A percentile compares a stretch with the other conserved stretches of the same genome.
These are phyloP conservation scores for Trichomonas tenax DNA, from an alignment of 208 protist species.

Conservation along the genomic window DNA sequence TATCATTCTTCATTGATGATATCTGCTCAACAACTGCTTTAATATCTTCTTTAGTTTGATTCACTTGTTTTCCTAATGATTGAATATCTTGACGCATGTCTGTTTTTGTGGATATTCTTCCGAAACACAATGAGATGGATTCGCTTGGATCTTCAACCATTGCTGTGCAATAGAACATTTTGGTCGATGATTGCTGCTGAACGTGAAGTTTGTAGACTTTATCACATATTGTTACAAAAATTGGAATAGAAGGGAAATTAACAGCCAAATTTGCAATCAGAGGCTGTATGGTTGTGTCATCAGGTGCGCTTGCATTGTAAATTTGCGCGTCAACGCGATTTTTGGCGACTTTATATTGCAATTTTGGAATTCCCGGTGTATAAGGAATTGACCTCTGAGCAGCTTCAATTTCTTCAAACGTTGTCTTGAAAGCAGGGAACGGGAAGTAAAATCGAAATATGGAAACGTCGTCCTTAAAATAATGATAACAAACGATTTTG, in stretches of 20 bases:
- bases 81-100: background rate
- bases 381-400: background rate
- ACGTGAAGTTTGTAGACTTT: background rate
- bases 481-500: background rate
- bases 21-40: background rate
- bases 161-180: background rate
- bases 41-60: background rate
- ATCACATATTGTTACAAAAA: background rate
- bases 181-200: background rate
- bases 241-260: background rate
- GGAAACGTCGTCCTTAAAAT: background rate
- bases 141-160: background rate
- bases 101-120: background rate
- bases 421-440: background rate
- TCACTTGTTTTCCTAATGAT: background rate
- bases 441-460: background rate
- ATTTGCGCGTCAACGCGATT: background rate
- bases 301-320: background rate
- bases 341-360: background rate
- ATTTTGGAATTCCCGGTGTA: background rate
- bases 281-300: background rate
- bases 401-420: background rate
- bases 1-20: background rate
- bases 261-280: background rate
- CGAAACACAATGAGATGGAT: background rate